Evolutionary conservation across 495 filamentous ascomycete species (phyloP).

Genomic region (Sabuloglossum arenarium): DNA sequence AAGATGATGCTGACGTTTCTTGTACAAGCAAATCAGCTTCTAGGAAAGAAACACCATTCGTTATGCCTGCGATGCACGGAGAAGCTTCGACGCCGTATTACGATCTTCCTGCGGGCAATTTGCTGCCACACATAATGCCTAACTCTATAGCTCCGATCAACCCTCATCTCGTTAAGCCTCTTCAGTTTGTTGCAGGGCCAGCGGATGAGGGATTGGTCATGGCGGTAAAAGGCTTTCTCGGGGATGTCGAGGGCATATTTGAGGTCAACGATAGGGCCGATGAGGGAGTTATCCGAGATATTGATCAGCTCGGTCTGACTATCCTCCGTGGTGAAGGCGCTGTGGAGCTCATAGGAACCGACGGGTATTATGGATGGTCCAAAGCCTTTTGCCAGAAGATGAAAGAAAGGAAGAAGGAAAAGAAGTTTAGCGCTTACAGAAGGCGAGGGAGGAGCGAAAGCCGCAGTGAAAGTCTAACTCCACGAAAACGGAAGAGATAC

Average conservation of each 20-base stretch:
- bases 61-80: constrained; percentile 59
- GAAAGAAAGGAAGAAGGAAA: constrained; percentile 33
- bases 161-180: constrained; percentile 45
- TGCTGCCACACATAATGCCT: constrained; percentile 56
- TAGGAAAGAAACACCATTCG: constrained; percentile 32
- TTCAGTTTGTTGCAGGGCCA: constrained; percentile 52
- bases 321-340: constrained; percentile 37
- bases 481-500: constrained; percentile 21
- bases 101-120: constrained; percentile 67
- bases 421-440: constrained; percentile 1
- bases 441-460: constrained; percentile 13
- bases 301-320: constrained; percentile 54
- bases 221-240: constrained; percentile 46
- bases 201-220: constrained; percentile 41
- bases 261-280: constrained; percentile 19
- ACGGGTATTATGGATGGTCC: constrained; percentile 80
- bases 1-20: constrained; percentile 2
- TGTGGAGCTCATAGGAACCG: constrained; percentile 35
- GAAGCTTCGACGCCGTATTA: constrained; percentile 58
- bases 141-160: constrained; percentile 56
- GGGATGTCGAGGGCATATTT: constrained; percentile 44
- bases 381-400: constrained; percentile 61
- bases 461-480: constrained; percentile 20
- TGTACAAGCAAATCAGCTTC: constrained; percentile 8
- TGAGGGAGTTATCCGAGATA: constrained; percentile 23